Evolutionary conservation across 169 alveolate species (phyloP), one percentile per base, ranked within the genome.

Genomic region (Plasmodium yoelii): DNA sequence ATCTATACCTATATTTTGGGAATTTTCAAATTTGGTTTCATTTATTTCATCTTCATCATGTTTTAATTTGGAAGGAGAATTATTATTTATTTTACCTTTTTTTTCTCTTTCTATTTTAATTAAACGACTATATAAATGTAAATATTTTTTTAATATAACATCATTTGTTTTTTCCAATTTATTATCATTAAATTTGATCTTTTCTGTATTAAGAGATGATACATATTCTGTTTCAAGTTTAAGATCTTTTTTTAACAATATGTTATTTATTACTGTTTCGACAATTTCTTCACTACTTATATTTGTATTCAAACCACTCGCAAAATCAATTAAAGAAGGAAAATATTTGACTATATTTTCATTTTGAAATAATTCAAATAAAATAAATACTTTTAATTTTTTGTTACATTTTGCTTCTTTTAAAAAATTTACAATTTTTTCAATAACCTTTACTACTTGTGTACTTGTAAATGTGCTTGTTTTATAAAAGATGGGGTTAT

Each of bases 291-390:
- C 77, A 34, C 65, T 64, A 13, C 73, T 77, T 42, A 77, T 12
- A 1, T 77, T 61, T 42, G 49, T 24, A 0, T 53, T 12, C 26
- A 77, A 68, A 26, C 39, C 55, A 64, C 15, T 46, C n/a, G 65
- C 13, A 57, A 44, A 64, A 6, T 42, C 65, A 3, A 55, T 68
- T 44, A 77, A 28, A 0, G 88, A 65, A 0, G 88, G 88, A 18
- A 77, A 77, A 56, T 77, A 68, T 46, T 77, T 77, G 46, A 42
- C n/a, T 13, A 77, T 44, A 34, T 56, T 64, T 77, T 34, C 53
- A 46, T 51, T 77, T 51, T 77, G 88, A 56, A 77, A 77, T 24
- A 77, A 0, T 26, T 77, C 88, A 63, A 77, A 77, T 19, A 77
- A 8, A 19, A 77, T 64, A 19, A 46, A 77, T 0, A 77, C 53